Base-by-base conservation (phyloP, 2,329 filamentous ascomycete genomes). In the Penicillium brasilianum region DNA sequence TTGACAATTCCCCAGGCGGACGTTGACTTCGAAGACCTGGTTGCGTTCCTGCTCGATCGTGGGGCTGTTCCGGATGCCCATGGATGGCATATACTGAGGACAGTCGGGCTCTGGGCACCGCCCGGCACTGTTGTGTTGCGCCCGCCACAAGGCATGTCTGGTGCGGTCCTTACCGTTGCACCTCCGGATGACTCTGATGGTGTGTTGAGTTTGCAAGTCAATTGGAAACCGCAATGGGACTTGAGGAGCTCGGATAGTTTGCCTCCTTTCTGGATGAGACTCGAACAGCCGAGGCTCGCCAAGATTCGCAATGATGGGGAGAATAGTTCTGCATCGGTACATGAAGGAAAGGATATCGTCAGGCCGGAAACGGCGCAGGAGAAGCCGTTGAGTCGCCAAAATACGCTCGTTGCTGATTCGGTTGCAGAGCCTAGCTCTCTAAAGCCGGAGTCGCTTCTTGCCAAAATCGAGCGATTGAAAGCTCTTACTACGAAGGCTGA, bases 11-110 rank as follows among this genome's bases (percentile, higher is more conserved):
- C 56, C 4, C 48, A 58, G 49, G 56, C 56, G 16, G 56, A 58
- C 36, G 34, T 58, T 28, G 56, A 52, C 18, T 46, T 58, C 41
- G 56, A 58, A 30, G 56, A 53, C 5, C 49, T 58, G 18, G 39
- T 58, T 20, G 48, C 56, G 20, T 58, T 58, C 51, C 37, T 58
- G 32, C 48, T 58, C 13, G 56, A 58, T 32, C 56, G 56, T 14
- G 56, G 56, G 13, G 56, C 56, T 28, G 56, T 58, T 7, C 56
- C 56, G 3, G 56, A 58, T 28, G 9, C 48, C 10, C 56, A 53
- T 22, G 56, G 56, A 25, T 58, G 56, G 56, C 56, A 44, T 18
- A 46, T 58, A n/a, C 28, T 58, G 28, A 46, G 34, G n/a, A 58
- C 56, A 10, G 49, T 34, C 9, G 56, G 49, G 22, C 48, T 58